Conservation (phyloP, 495 filamentous ascomycete genomes). For the Aspergillus sparsus region DNA sequence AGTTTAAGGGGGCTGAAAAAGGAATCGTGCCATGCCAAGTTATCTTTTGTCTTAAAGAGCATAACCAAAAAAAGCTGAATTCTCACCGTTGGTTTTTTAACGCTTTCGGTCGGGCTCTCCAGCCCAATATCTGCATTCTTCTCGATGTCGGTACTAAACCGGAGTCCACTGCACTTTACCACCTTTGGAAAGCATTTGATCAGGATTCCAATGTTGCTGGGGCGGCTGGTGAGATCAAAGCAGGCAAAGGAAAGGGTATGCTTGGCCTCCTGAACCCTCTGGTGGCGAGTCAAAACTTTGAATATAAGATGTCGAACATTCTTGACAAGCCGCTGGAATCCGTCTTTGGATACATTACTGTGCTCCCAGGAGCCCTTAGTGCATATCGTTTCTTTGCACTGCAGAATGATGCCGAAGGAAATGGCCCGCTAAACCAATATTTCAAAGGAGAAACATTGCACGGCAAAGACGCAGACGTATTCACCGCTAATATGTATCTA, state of each 20-base stretch:
- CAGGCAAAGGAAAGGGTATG: conserved; percentile 84
- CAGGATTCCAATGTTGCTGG: conserved; percentile 95
- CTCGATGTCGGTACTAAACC: conserved; percentile 95
- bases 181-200: conserved; percentile 99
- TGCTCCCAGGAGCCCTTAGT: conserved; percentile 89
- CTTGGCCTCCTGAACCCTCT: conserved; percentile 88
- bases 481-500: conserved; percentile 99
- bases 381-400: conserved; percentile 96
- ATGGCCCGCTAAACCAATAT: conserved; percentile 95
- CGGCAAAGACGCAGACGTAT: conserved; percentile 95
- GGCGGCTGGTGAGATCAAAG: conserved; percentile 95
- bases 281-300: conserved; percentile 96
- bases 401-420: conserved; percentile 94
- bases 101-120: conserved; percentile 88
- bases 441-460: conserved; percentile 99
- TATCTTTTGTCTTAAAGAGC: conserved; percentile 98
- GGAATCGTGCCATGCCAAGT: conserved; percentile 98
- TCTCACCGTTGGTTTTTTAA: conserved; percentile 99
- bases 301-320: conserved; percentile 99
- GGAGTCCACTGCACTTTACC: conserved; percentile 83
- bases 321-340: conserved; percentile 96
- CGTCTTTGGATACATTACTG: conserved; percentile 97
- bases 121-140: conserved; percentile 94
- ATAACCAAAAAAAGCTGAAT: conserved; percentile 97
- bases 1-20: conserved; percentile 99